These are phyloP conservation scores for Yamadazyma diddensiae DNA, from an alignment of 1,139 yeast genomes.

Conservation along the genomic window DNA sequence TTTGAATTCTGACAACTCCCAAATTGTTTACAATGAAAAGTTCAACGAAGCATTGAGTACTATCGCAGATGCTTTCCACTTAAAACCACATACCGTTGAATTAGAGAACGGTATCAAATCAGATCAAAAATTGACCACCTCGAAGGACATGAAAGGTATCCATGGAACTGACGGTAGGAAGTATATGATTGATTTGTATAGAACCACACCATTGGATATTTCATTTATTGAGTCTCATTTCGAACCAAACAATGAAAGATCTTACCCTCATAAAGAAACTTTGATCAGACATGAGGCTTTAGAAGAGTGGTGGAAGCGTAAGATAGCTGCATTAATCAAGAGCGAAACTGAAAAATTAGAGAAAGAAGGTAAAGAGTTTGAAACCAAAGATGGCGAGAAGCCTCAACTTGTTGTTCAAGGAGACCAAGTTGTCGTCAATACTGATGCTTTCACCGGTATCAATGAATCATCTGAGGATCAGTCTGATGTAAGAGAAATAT, in stretches of 20 bases:
- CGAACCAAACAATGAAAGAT: constrained; percentile 34
- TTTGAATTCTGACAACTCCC: constrained; percentile 56
- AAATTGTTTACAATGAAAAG: constrained; percentile 45
- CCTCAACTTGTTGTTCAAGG: constrained; percentile 57
- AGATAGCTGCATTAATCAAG: constrained; percentile 55
- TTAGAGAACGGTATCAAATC: constrained; percentile 31
- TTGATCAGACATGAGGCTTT: constrained; percentile 85
- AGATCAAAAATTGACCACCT: constrained; percentile 54
- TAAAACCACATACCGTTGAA: constrained; percentile 63
- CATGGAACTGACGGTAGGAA: constrained; percentile 82
- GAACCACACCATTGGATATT: constrained; percentile 82
- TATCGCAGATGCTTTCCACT: constrained; percentile 73
- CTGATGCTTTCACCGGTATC: constrained; percentile 66
- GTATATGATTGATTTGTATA: constrained; percentile 79
- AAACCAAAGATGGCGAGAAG: constrained; percentile 32
- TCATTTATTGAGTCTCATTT: constrained; percentile 62
- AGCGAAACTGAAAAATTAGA: constrained; percentile 48
- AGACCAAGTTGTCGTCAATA: constrained; percentile 60
- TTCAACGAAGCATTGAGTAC: constrained; percentile 55
- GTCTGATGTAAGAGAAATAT: constrained; percentile 61
- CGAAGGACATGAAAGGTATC: constrained; percentile 83
- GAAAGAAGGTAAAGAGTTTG: constrained; percentile 26
- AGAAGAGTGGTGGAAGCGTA: constrained; percentile 83
- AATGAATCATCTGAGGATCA: constrained; percentile 51
- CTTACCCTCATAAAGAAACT: constrained; percentile 81